A percentile compares a stretch with the other conserved stretches of the same genome.
Conservation (phyloP, 2,329 filamentous ascomycete species). For the Lasiodiplodia hormozganensis region DNA sequence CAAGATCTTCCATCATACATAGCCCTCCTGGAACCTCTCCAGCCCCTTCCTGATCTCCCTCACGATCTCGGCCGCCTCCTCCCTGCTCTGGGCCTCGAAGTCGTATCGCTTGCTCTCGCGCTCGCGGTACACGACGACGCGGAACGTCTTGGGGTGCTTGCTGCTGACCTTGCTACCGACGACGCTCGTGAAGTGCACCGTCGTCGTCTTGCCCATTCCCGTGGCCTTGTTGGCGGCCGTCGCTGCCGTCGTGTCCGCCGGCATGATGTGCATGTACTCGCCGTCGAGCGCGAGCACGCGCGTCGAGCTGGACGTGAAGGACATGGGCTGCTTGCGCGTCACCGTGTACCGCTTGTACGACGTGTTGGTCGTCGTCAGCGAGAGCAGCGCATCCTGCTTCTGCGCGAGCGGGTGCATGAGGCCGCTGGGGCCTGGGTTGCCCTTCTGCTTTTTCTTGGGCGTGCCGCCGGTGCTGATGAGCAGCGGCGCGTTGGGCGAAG, state of each 20-base stretch:
- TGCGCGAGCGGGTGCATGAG: constrained; percentile 69
- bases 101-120: constrained; percentile 83
- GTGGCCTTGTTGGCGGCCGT: constrained; percentile 63
- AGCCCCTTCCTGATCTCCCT: constrained; percentile 62
- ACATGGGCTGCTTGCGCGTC: constrained; percentile 82
- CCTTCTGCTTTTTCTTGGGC: constrained; percentile 60
- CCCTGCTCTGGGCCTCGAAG: constrained; percentile 76
- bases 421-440: constrained; percentile 62
- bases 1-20: constrained; percentile 1
- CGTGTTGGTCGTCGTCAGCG: constrained; percentile 45
- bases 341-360: constrained; percentile 79
- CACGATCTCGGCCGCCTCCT: constrained; percentile 81
- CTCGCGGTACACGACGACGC: constrained; percentile 78
- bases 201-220: constrained; percentile 70
- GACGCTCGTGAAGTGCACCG: constrained; percentile 82
- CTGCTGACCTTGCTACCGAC: constrained; percentile 82
- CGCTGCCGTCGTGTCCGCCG: constrained; percentile 52
- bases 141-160: constrained; percentile 81
- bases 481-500: constrained; percentile 72
- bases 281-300: constrained; percentile 80
- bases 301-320: constrained; percentile 77
- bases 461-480: constrained; percentile 61
- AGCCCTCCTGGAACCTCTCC: constrained; percentile 28
- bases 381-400: constrained; percentile 59
- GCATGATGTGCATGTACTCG: constrained; percentile 87